phyloP scores from a whole-genome alignment of 106 monocot genomes.

The Hemerocallis citrina region DNA sequence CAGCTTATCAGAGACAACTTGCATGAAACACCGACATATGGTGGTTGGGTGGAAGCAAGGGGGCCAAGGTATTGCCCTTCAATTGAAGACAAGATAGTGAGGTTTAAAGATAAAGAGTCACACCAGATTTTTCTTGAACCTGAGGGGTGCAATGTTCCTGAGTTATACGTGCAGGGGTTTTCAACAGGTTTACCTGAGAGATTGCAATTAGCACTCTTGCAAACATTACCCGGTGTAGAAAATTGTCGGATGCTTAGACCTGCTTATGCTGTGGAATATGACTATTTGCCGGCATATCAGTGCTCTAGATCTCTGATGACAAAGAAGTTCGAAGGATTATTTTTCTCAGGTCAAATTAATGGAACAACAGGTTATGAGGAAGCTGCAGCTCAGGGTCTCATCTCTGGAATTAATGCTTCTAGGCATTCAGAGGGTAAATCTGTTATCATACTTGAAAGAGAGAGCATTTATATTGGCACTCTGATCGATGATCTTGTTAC shows the following conservation, averaged over 20 bases:
- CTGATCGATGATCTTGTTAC: constrained; percentile 99
- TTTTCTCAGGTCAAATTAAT: constrained; percentile 98
- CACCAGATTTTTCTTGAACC: constrained; percentile 99
- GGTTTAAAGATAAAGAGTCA: constrained; percentile 93
- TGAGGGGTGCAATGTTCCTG: constrained; percentile 92
- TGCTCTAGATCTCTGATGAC: constrained; percentile 99
- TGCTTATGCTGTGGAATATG: constrained; percentile 99
- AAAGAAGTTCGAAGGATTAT: constrained; percentile 84
- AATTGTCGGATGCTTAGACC: constrained; percentile 92
- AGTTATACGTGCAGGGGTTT: constrained; percentile 98
- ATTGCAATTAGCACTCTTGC: constrained; percentile 75
- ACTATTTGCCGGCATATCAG: constrained; percentile 85
- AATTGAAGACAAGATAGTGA: constrained; percentile 99
- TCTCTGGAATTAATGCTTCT: constrained; percentile 96
- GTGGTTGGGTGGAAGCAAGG: constrained; percentile 98
- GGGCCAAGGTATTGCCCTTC: constrained; percentile 98
- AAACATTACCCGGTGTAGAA: constrained; percentile 91
- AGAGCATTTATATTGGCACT: constrained; percentile 95
- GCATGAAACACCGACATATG: constrained; percentile 98
- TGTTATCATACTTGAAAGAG: constrained; percentile 88
- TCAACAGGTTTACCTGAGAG: constrained; percentile 98
- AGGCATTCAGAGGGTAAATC: constrained; percentile 83
- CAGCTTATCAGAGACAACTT: constrained; percentile 88
- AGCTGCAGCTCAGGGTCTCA: constrained; percentile 94
- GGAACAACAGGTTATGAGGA: constrained; percentile 99